Evolutionary conservation across 441 rosid genomes (phyloP).

Genomic region (Hura crepitans): DNA sequence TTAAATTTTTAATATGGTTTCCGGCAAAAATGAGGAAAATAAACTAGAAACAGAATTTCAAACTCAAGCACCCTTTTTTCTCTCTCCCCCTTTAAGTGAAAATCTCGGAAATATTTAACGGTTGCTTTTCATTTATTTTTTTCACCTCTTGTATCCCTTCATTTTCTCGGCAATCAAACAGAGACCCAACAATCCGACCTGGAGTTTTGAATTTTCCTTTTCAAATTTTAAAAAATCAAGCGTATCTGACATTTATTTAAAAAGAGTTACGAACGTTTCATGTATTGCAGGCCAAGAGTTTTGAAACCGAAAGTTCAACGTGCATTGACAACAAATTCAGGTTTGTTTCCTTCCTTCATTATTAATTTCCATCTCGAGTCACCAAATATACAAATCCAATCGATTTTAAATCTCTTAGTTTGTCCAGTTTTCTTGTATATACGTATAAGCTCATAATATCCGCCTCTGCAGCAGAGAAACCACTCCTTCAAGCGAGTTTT

Average conservation of each 20-base stretch:
- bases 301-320: slow-evolving; percentile 55
- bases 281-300: slow-evolving; percentile 43
- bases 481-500: slow-evolving; percentile 32
- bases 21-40: background rate
- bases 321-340: slow-evolving; percentile 53
- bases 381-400: background rate
- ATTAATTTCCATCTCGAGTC: background rate
- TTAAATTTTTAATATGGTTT: background rate
- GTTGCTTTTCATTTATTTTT: background rate
- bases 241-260: slow-evolving; percentile 7
- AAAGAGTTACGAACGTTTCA: slow-evolving; percentile 12
- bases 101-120: background rate
- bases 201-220: slow-evolving; percentile 12
- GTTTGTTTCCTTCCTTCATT: slow-evolving; percentile 26
- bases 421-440: background rate
- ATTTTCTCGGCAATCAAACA: background rate
- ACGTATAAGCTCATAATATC: background rate
- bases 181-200: background rate
- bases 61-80: background rate
- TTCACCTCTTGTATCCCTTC: background rate
- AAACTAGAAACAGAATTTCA: background rate
- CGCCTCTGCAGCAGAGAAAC: slow-evolving; percentile 30
- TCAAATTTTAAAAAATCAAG: slow-evolving; percentile 16
- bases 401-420: slow-evolving; percentile 9
- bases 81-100: slow-evolving; percentile 1